phyloP scores from a whole-genome alignment of 495 filamentous ascomycete species.

The Podospora sp. region DNA sequence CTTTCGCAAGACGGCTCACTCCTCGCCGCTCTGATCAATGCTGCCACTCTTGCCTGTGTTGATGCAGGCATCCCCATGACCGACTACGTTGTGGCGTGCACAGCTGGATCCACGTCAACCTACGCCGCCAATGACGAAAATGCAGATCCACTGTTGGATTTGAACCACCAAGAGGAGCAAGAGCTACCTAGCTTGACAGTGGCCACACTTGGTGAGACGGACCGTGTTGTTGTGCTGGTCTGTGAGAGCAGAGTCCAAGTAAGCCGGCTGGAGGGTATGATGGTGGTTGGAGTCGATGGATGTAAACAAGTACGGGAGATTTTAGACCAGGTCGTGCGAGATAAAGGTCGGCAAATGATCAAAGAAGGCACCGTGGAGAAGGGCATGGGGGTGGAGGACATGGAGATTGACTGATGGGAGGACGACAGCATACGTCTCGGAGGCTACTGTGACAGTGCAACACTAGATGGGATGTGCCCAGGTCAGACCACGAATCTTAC shows the following conservation, averaged over 20 bases:
- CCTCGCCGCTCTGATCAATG: conserved; percentile 87
- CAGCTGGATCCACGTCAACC: conserved; percentile 73
- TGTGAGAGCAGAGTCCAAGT: conserved; percentile 84
- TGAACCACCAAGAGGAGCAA: conserved; percentile 83
- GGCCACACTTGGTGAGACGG: conserved; percentile 69
- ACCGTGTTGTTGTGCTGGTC: conserved; percentile 75
- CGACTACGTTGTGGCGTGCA: conserved; percentile 87
- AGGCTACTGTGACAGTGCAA: neutral
- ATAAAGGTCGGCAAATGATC: conserved; percentile 65
- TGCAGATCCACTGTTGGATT: conserved; percentile 87
- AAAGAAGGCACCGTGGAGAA: conserved; percentile 56
- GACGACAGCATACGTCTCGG: neutral
- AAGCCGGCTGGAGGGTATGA: conserved; percentile 81
- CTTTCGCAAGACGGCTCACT: conserved; percentile 90
- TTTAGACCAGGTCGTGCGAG: conserved; percentile 68
- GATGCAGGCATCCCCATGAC: conserved; percentile 95
- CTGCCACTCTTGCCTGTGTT: conserved; percentile 86
- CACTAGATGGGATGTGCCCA: neutral
- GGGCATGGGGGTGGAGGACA: conserved; percentile 43
- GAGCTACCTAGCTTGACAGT: conserved; percentile 90
- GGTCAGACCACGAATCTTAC: conserved; percentile 16
- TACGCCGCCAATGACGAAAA: conserved; percentile 63
- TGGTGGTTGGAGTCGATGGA: conserved; percentile 88
- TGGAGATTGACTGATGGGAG: conserved; percentile 42
- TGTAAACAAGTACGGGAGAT: conserved; percentile 84